Evolutionary conservation across 2,329 filamentous ascomycete species (phyloP).

Genomic region (Zarea fungicola): DNA sequence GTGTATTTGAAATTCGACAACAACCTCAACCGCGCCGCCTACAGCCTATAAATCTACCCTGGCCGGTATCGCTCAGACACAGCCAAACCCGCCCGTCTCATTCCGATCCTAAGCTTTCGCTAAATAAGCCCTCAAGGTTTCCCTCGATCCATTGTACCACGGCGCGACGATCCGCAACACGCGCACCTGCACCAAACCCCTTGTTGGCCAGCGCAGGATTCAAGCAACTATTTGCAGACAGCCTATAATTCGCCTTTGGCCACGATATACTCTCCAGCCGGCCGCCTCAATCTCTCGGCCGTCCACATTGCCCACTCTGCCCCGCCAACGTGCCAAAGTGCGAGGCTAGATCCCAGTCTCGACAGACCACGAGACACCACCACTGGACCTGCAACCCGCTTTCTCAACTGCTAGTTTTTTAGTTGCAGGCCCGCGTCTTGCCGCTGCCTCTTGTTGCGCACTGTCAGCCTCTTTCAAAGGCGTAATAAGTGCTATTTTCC

Average conservation of each 20-base stretch:
- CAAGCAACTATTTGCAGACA: no score
- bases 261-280: background rate
- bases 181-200: background rate
- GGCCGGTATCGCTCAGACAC: constrained; percentile 7
- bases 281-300: no score
- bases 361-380: constrained; percentile 7
- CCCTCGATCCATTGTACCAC: background rate
- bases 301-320: constrained; percentile 9
- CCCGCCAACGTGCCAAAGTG: constrained; percentile 10
- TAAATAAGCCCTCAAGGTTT: constrained; percentile 8
- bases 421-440: constrained; percentile 12
- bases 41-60: background rate
- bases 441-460: constrained; percentile 4
- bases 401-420: constrained; percentile 6
- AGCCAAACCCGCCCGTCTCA: background rate
- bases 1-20: no score
- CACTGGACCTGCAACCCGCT: constrained; percentile 9
- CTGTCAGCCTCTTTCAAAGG: constrained; percentile 2
- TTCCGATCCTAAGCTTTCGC: constrained; percentile 6
- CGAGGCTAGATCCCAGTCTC: constrained; percentile 5
- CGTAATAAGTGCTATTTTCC: background rate
- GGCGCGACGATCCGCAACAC: constrained; percentile 1
- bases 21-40: background rate
- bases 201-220: background rate
- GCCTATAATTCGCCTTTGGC: background rate